phyloP scores from a whole-genome alignment of 768 basidiomycete genomes.

The Kwoniella heveanensis region DNA sequence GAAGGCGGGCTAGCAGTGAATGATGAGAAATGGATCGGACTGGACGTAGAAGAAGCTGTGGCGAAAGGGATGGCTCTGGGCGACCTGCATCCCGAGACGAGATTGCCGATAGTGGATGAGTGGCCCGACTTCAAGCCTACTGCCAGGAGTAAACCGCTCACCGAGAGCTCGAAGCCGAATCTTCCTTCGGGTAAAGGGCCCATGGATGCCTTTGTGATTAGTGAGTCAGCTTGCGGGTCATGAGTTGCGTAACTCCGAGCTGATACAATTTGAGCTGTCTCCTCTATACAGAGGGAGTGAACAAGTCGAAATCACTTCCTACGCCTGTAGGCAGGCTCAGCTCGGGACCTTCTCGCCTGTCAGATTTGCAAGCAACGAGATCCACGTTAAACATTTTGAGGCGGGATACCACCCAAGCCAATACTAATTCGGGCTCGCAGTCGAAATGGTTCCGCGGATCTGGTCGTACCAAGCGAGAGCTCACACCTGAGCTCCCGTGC shows the following conservation, averaged over 20 bases:
- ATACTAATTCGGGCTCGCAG: constrained; percentile 7
- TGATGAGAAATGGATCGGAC: constrained; percentile 51
- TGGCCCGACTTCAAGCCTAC: constrained; percentile 48
- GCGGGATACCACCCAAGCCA: background rate
- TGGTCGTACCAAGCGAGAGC: background rate
- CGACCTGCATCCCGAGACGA: constrained; percentile 53
- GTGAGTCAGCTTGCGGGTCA: constrained; percentile 33
- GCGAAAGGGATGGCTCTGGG: constrained; percentile 51
- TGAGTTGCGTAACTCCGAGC: too few relatives aligned
- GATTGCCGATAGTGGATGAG: constrained; percentile 44
- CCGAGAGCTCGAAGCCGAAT: constrained; percentile 35
- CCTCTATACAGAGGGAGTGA: constrained; percentile 3
- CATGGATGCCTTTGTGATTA: constrained; percentile 51
- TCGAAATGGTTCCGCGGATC: constrained; percentile 43
- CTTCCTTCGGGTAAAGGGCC: constrained; percentile 15
- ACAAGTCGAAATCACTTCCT: constrained; percentile 28
- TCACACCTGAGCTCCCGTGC: constrained; percentile 11
- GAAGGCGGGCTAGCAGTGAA: constrained; percentile 52
- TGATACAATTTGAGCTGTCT: too few relatives aligned
- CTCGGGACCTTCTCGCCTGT: constrained; percentile 48
- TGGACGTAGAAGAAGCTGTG: constrained; percentile 40
- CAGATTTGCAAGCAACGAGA: constrained; percentile 27
- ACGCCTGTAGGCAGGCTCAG: constrained; percentile 40
- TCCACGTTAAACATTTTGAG: background rate
- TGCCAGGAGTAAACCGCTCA: constrained; percentile 12